Base-by-base conservation (phyloP, 495 filamentous ascomycete genomes). In the Aspergillus funiculosus region DNA sequence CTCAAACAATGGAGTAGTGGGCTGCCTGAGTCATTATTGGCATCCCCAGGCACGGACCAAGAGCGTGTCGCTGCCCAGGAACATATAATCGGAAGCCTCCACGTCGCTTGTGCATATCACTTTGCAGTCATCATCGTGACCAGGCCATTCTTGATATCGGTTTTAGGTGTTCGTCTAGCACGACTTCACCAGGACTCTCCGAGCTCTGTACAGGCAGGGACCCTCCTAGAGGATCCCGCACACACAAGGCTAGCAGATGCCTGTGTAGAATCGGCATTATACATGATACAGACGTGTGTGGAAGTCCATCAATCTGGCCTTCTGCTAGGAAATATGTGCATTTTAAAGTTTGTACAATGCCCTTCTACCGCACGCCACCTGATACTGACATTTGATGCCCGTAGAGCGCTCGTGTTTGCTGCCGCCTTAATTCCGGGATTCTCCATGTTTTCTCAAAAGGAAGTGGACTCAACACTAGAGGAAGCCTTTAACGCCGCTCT, bases 71-170 rank as follows among this genome's bases (percentile, higher is more conserved):
- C 46, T 3, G 50, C 45, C 2, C 65, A 59, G 31, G 52, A 63
- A 20, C 60, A 56, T 5, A 61, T 64, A 13, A 57, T 71, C 18
- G 64, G 64, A 0, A 67, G 61, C 13, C 56, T 71, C 22, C 68
- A 71, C 21, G 56, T 69, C 29, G 66, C 66, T 5, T 71, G 68
- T 20, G 62, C 59, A 2, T 71, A 71, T 37, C 65, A 71, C 43
- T 71, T 69, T 43, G 68, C 66, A 0, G 61, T 71, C 0, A 69
- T 71, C 10, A 54, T 69, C 20, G 63, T 69, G 4, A 71, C 66
- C 2, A 57, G 68, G 2, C 66, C 66, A 3, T 71, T 69, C 21
- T 50, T 71, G 24, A 67, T 71, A 34, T 64, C 63, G 5, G 53
- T 57, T 1, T 30, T 69, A 11, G 64, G 62, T 17, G 52, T 66